phyloP scores from a whole-genome alignment of 257 asterid species.

The Thymus mandschuricus region DNA sequence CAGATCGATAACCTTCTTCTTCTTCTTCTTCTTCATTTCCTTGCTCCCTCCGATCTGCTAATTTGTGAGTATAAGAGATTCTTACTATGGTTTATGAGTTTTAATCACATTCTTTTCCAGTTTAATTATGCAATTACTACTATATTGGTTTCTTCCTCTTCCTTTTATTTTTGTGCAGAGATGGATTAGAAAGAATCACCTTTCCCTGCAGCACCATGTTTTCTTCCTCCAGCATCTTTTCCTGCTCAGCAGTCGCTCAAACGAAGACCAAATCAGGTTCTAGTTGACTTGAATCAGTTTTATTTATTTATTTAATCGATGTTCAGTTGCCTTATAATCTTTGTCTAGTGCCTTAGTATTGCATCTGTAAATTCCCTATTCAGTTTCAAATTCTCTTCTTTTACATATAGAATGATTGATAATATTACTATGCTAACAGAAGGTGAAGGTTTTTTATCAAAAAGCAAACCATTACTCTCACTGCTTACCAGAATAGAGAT shows the following conservation, averaged over 20 bases:
- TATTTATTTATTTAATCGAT: background rate
- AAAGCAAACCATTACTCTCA: too few relatives aligned
- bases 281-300: too few relatives aligned
- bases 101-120: too few relatives aligned
- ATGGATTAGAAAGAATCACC: constrained; percentile 19
- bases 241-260: constrained; percentile 30
- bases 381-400: background rate
- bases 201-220: constrained; percentile 34
- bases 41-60: background rate
- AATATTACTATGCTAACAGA: too few relatives aligned
- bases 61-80: background rate
- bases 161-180: background rate
- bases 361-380: background rate
- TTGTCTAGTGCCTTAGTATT: background rate
- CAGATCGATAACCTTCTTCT: background rate
- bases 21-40: background rate
- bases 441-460: too few relatives aligned
- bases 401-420: too few relatives aligned
- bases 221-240: constrained; percentile 40
- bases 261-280: background rate
- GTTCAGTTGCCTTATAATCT: background rate
- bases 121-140: too few relatives aligned
- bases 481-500: background rate
- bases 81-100: background rate
- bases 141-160: background rate